Conservation (phyloP, 352 stramenopile species). For the Pythium apleroticum region DNA sequence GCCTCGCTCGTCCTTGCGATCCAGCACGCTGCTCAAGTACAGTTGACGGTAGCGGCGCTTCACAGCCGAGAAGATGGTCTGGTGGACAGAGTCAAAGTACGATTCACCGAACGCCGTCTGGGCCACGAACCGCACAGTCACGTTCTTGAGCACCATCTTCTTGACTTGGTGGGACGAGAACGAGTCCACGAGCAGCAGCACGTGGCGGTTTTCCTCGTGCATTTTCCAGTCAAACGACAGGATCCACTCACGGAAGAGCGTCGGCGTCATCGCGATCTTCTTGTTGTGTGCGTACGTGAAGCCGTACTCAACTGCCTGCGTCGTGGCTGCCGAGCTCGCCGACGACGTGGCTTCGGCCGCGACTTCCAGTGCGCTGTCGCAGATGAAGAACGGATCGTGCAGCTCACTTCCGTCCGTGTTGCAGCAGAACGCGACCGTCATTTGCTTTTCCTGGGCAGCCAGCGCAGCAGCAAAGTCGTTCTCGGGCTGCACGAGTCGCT, state of each 20-base stretch:
- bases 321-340: neutral
- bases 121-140: conserved; percentile 52
- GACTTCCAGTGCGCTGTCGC: conserved; percentile 32
- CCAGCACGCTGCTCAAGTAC: conserved; percentile 48
- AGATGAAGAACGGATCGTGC: conserved; percentile 70
- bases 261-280: conserved; percentile 68
- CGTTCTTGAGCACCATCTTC: conserved; percentile 61
- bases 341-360: conserved; percentile 6
- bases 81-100: conserved; percentile 43
- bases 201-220: conserved; percentile 66
- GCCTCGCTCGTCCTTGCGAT: conserved; percentile 21
- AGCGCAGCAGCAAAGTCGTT: neutral
- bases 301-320: conserved; percentile 23
- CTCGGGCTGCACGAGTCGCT: conserved; percentile 7
- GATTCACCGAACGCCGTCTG: conserved; percentile 38
- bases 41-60: conserved; percentile 63
- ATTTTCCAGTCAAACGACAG: conserved; percentile 76
- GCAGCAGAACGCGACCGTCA: conserved; percentile 63
- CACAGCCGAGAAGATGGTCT: conserved; percentile 40
- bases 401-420: conserved; percentile 72
- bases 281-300: conserved; percentile 75
- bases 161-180: conserved; percentile 56
- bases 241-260: conserved; percentile 79
- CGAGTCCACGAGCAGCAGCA: conserved; percentile 69
- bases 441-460: conserved; percentile 22